These are phyloP conservation scores for Pythium rhizo-oryzae DNA, from an alignment of 352 stramenopile species.

Conservation along the genomic window DNA sequence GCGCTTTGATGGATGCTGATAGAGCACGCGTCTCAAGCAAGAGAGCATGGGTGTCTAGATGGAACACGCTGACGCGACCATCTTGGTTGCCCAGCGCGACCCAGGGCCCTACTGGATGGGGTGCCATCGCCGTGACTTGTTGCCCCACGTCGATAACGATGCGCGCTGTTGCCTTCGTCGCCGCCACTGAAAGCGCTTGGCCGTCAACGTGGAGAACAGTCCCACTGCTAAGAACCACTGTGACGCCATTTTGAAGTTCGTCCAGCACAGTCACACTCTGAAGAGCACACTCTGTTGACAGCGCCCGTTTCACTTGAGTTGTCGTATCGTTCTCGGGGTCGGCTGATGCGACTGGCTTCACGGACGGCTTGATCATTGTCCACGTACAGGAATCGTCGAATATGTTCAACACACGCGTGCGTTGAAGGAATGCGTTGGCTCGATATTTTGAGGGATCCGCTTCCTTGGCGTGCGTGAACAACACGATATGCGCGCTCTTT, in stretches of 20 bases:
- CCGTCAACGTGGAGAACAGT: conserved; percentile 22
- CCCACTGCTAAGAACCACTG: conserved; percentile 17
- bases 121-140: conserved; percentile 9
- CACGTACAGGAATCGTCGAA: conserved; percentile 21
- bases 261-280: conserved; percentile 25
- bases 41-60: conserved; percentile 39
- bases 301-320: conserved; percentile 14
- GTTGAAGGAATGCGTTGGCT: conserved; percentile 26
- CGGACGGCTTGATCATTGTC: conserved; percentile 9
- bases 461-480: conserved; percentile 20
- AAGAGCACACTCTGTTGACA: background rate
- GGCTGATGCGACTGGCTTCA: background rate
- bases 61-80: conserved; percentile 43
- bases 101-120: conserved; percentile 18
- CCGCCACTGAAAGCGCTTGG: background rate
- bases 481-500: conserved; percentile 34
- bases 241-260: conserved; percentile 28
- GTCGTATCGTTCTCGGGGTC: background rate
- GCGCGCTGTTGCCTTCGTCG: background rate
- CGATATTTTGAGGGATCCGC: conserved; percentile 16
- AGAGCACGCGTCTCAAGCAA: conserved; percentile 17
- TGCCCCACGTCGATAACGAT: conserved; percentile 25
- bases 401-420: conserved; percentile 8
- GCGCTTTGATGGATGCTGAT: conserved; percentile 19
- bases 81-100: conserved; percentile 46